phyloP scores from a whole-genome alignment of 352 stramenopile genomes.

The Saprolegnia parasitica region DNA sequence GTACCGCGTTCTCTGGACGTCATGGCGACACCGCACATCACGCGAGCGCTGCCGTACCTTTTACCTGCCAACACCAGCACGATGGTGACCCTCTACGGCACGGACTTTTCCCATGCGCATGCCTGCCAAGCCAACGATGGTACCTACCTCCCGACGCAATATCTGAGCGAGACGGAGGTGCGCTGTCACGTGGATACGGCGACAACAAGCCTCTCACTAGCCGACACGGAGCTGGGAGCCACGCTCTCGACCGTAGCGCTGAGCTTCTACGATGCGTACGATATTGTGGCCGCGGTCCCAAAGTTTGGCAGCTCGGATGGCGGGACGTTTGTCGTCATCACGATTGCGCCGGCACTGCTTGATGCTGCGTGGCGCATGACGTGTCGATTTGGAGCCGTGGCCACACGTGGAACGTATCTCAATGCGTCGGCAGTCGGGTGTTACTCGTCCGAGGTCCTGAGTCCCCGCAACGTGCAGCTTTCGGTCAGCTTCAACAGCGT shows the following conservation, averaged over 20 bases:
- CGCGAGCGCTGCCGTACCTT: not conserved
- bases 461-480: not conserved
- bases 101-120: not conserved
- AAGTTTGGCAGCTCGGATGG: not conserved
- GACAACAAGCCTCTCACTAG: not conserved
- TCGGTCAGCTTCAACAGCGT: not conserved
- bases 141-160: not conserved
- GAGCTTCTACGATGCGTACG: slow-evolving; percentile 11
- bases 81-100: not conserved
- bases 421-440: not conserved
- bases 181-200: not conserved
- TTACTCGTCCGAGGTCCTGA: not conserved
- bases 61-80: not conserved
- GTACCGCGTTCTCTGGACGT: not conserved
- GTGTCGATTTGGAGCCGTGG: slow-evolving; percentile 12
- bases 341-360: not conserved
- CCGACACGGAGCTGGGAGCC: not conserved
- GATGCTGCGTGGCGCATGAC: not conserved
- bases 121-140: not conserved
- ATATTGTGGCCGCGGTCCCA: not conserved
- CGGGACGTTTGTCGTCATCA: slow-evolving; percentile 12
- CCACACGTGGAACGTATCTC: not conserved
- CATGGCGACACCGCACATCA: not conserved
- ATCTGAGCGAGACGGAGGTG: not conserved
- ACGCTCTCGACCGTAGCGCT: not conserved